Base-by-base conservation (phyloP, 2,329 filamentous ascomycete genomes). In the Aspergillus tamarii region DNA sequence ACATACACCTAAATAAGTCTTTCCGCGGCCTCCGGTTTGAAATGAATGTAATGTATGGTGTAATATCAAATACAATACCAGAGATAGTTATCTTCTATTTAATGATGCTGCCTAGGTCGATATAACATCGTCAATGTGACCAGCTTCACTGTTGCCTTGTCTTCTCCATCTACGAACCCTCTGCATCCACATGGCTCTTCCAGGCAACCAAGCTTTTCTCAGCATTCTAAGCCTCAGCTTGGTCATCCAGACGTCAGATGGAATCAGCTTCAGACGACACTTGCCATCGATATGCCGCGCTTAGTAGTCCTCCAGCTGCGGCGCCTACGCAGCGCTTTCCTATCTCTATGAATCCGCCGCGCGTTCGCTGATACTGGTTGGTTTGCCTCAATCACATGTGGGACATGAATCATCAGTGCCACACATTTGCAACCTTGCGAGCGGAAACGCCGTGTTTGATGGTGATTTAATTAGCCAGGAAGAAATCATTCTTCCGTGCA, bases 91-190 rank as follows among this genome's bases (percentile, higher is more conserved):
- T 26, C 26, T 23, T 23, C n/a, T 6, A 45, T 21, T 23, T 12
- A 12, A 54, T 23, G 48, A 28, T 26, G 50, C 10, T 54, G 50
- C 50, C 50, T 54, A 54, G 23, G 28, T 52, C 21, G 48, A 52
- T 19, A 52, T 30, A 52, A 52, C 30, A 30, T 26, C 46, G 30
- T 26, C 46, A 12, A 28, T 26, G 11, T 26, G 11, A 2, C 46
- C 28, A 23, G n/a, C 56, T 5, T 59, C 43, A 48, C 41, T 59
- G 45, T 39, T 30, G 45, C 36, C 50, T 52, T 53, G 30, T 52
- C 58, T 21, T 41, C 34, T 36, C 54, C 46, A 55, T 19, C 32
- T 36, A 36, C 50, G 14, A 52, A 41, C 26, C 14, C 16, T 39
- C 56, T 43, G 34, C 34, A 26, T n/a, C 55, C 36, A 30, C 26